Evolutionary conservation across 1,284 basidiomycete species (phyloP), one percentile per base, ranked within the genome.

Genomic region (Hortiboletus rubellus): DNA sequence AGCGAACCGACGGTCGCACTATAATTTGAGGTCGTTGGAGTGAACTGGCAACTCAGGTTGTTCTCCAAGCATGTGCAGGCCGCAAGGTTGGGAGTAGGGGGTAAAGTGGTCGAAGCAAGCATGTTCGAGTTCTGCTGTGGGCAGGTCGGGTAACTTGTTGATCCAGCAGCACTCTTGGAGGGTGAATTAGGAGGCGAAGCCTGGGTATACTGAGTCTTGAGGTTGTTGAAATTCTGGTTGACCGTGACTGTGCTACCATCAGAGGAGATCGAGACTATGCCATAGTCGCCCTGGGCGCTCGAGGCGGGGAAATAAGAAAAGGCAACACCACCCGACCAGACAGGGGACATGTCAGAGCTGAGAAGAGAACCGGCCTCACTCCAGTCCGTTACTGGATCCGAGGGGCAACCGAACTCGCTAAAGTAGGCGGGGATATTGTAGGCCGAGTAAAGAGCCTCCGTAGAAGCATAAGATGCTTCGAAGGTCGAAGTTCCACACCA

Each of bases 261-360:
- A 34, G 75, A 12, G 0, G 83, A 85, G 61, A 96, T 81, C 22
- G 80, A 89, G 60, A 93, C 88, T 80, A 96, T 91, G 18, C 93
- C 94, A 63, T 92, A 97, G 64, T 90, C 79, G 50, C 89, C 88
- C 54, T 79, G 76, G 17, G 73, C 76, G 61, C 81, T 83, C 22
- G 70, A 61, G 9, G 91, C 91, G 3, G 89, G 87, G 81, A 96
- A 94, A 72, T 92, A 92, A 46, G 86, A 87, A 76, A 96, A 96
- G 1, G 94, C 94, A 43, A 97, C 69, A 49, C 91, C 94, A 57
- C 94, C 94, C 33, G 91, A 94, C 84, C 91, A 96, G 49, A 89
- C 85, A 60, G 86, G 74, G 12, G 86, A 82, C 82, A 94, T 91
- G 22, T 88, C 75, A 11, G 78, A 67, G 56, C 87, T 82, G 71